phyloP scores from a whole-genome alignment of 352 stramenopile species.

The Phytophthora lateralis region DNA sequence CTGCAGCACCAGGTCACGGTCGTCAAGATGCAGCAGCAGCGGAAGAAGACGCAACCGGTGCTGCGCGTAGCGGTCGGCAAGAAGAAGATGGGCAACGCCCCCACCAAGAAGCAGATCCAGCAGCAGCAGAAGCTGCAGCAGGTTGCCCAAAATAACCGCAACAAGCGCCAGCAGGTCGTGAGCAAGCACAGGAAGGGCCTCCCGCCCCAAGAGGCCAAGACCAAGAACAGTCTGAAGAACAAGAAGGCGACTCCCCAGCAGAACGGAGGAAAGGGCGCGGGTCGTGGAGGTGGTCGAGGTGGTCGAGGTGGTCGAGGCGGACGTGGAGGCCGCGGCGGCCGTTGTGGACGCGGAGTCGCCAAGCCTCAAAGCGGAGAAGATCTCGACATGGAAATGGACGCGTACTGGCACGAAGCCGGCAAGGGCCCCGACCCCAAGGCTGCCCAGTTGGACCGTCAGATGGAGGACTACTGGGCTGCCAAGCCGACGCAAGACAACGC shows the following conservation, averaged over 20 bases:
- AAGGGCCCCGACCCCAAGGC: conserved; percentile 89
- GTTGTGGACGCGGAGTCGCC: conserved; percentile 32
- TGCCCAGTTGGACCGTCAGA: conserved; percentile 79
- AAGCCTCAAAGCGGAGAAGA: conserved; percentile 72
- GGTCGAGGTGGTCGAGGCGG: conserved; percentile 38
- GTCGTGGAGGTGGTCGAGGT: conserved; percentile 30
- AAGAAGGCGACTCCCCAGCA: conserved; percentile 35
- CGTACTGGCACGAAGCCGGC: conserved; percentile 88
- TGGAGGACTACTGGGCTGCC: conserved; percentile 90
- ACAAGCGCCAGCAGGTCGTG: conserved; percentile 78
- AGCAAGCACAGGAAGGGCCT: conserved; percentile 79
- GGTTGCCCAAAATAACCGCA: conserved; percentile 62
- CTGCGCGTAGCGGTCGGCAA: conserved; percentile 26
- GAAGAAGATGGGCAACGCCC: conserved; percentile 27
- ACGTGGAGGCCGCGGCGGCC: conserved; percentile 33
- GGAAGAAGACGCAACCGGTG: conserved; percentile 31
- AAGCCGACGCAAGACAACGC: conserved; percentile 60
- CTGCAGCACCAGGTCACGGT: conserved; percentile 47
- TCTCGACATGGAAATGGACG: conserved; percentile 88
- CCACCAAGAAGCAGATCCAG: conserved; percentile 34
- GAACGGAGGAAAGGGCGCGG: conserved; percentile 32
- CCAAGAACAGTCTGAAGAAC: conserved; percentile 45
- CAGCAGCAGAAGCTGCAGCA: conserved; percentile 69
- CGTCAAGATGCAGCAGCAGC: conserved; percentile 38
- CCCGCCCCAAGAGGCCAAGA: conserved; percentile 32